Evolutionary conservation across 2,329 filamentous ascomycete species (phyloP), one percentile per base, ranked within the genome.

Genomic region (Neonectria magnoliae): DNA sequence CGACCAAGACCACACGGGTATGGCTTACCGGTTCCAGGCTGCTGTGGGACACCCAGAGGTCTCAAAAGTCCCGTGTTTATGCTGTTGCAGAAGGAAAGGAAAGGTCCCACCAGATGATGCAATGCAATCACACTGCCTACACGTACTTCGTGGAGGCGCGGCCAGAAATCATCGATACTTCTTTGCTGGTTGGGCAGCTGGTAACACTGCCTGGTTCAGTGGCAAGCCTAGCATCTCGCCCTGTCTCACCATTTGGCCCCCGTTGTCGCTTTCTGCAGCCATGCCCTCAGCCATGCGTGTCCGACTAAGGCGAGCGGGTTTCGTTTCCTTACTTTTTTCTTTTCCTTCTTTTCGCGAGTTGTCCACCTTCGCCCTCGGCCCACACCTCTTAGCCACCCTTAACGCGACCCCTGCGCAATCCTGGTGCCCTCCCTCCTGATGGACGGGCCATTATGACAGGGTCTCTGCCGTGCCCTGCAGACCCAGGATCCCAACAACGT

Each of bases 301-400:
- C 57, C 42, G 25, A 25, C 25, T 53, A 61, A 61, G 50, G 55
- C 31, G 55, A 56, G 67, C 62, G 60, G 65, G 60, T 66, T 68
- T 70, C 47, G 62, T 64, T 66, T 66, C 62, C 61, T 60, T 67
- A 25, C 54, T 64, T 65, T 68, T 66, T 66, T 60, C 56, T 53
- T 53, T 57, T 60, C 72, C 69, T 54, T 53, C 54, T 51, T 57
- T 57, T 60, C n/a, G 52, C 59, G 56, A 41, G 52, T 56, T 57
- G 64, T 62, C 62, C 56, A 57, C 58, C 62, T 65, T 68, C 62
- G 20, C 57, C 59, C 45, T 65, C 61, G 69, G 60, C 68, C 71
- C 72, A 74, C 72, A 60, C 62, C 63, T 69, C 63, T 69, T 57
- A 69, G 64, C 67, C 72, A 71, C 72, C 62, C 60, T 70, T 60